These are phyloP conservation scores for Trichosporon sp. DNA, from an alignment of 1,284 basidiomycete genomes.

Conservation along the genomic window DNA sequence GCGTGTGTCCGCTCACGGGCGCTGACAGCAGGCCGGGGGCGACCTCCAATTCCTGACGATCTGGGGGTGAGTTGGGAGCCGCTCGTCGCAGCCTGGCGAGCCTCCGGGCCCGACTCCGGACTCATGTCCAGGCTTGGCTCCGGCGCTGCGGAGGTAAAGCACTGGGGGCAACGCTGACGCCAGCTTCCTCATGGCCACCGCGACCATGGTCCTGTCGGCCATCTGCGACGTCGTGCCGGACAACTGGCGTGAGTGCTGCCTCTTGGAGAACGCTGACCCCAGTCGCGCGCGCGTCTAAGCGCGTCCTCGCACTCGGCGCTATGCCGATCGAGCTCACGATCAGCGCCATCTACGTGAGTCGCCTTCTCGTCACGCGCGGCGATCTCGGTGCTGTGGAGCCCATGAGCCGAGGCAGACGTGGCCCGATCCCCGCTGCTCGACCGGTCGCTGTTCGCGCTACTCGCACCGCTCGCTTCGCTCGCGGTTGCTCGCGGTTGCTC, in stretches of 20 bases:
- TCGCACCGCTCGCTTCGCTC: too few relatives aligned
- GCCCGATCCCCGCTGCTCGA: background rate
- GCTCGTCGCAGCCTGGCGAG: background rate
- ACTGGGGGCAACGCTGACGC: background rate
- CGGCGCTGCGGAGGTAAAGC: background rate
- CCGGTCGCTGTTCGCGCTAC: background rate
- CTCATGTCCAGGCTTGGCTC: too few relatives aligned
- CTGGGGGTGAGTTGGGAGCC: slow-evolving; percentile 57
- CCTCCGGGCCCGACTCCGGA: too few relatives aligned
- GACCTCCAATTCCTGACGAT: slow-evolving; percentile 70
- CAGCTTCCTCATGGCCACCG: slow-evolving; percentile 56
- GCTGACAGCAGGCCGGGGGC: slow-evolving; percentile 52
- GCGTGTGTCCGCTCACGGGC: background rate
- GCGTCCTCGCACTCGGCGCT: slow-evolving; percentile 59
- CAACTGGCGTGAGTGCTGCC: slow-evolving; percentile 48
- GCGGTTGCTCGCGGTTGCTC: too few relatives aligned
- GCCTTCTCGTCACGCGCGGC: too few relatives aligned
- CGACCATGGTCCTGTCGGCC: slow-evolving; percentile 57
- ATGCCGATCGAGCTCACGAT: slow-evolving; percentile 65
- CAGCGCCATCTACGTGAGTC: slow-evolving; percentile 60
- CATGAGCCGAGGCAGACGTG: too few relatives aligned
- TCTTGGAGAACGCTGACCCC: background rate
- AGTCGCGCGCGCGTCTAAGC: slow-evolving; percentile 56
- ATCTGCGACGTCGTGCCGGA: slow-evolving; percentile 56
- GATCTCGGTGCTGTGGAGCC: too few relatives aligned